Percentiles rank a stretch among this genome's conserved stretches.
Conservation (phyloP, 257 asterid species). For the Solanum clarkiae region DNA sequence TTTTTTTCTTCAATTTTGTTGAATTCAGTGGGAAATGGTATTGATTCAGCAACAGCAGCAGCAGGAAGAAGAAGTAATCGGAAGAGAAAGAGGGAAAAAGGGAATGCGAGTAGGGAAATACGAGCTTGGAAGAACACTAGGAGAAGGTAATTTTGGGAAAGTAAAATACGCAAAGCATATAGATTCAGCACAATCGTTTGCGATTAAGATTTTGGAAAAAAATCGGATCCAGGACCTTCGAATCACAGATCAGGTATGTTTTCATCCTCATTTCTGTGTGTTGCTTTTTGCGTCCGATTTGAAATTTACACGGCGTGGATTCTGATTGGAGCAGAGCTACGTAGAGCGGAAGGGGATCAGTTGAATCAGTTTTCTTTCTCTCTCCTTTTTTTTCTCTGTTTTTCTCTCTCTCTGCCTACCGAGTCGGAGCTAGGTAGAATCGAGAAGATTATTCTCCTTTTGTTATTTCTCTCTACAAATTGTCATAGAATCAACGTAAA, state of each 20-base stretch:
- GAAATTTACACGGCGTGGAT: not conserved
- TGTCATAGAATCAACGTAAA: too few relatives aligned
- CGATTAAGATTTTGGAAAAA: slow-evolving; percentile 77
- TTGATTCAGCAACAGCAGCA: slow-evolving; percentile 16
- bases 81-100: slow-evolving; percentile 8
- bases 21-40: slow-evolving; percentile 18
- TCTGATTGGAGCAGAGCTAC: not conserved
- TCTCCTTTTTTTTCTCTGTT: not conserved
- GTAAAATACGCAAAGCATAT: slow-evolving; percentile 67
- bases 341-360: not conserved
- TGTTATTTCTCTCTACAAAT: too few relatives aligned
- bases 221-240: slow-evolving; percentile 48
- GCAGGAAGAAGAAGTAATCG: not conserved
- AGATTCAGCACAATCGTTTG: slow-evolving; percentile 55
- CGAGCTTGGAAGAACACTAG: slow-evolving; percentile 72
- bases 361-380: not conserved
- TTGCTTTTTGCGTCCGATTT: not conserved
- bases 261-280: not conserved
- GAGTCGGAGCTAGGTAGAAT: not conserved
- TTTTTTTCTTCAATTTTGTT: not conserved
- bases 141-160: slow-evolving; percentile 95
- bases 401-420: not conserved
- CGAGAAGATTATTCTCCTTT: too few relatives aligned
- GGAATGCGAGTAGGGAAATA: slow-evolving; percentile 70
- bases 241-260: slow-evolving; percentile 57